Evolutionary conservation across 2,329 filamentous ascomycete genomes (phyloP), one percentile per base, ranked within the genome.

Genomic region (Cordyceps militaris): DNA sequence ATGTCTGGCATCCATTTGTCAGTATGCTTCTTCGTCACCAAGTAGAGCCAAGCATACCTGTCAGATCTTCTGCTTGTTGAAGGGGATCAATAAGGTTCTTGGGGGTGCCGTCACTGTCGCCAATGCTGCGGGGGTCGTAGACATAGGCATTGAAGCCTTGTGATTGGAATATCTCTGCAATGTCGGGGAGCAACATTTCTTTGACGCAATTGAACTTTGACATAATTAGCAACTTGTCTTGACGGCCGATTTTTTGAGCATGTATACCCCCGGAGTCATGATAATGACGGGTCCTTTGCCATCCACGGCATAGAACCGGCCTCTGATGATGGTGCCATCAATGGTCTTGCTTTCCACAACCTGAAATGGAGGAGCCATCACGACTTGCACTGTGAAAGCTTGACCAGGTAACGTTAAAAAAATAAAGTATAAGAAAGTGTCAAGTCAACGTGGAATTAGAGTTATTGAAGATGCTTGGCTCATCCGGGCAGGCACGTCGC

Each of bases 321-420:
- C 75, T 14, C 69, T 64, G 9, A 77, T 62, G 9, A 65, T 72
- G 4, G 74, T 44, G 7, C 73, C 72, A 62, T 76, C 73, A 3
- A 74, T 49, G 7, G 74, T 75, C 43, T 69, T 68, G 64, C 75
- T 74, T 58, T 74, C 69, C 47, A 76, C 67, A 43, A 70, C 66
- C 53, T 64, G 49, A 40, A 51, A 51, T 21, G 49, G 40, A 16
- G 19, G 16, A 49, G 30, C 30, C 26, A 23, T 28, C 52, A 23
- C 52, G 57, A 14, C 52, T 40, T 21, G 4, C 7, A 36, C 3
- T 23, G n/a, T 40, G 5, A 50, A 24, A 9, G n/a, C n/a, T n/a
- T n/a, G 36, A 36, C n/a, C 24, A 21, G 44, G 13, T 3, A 23
- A 26, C 8, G 11, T 2, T 13, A 40, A 26, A 40, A 40, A 7